phyloP scores from a whole-genome alignment of 164 flowering plant genomes.

The Euptelea pleiosperma region DNA sequence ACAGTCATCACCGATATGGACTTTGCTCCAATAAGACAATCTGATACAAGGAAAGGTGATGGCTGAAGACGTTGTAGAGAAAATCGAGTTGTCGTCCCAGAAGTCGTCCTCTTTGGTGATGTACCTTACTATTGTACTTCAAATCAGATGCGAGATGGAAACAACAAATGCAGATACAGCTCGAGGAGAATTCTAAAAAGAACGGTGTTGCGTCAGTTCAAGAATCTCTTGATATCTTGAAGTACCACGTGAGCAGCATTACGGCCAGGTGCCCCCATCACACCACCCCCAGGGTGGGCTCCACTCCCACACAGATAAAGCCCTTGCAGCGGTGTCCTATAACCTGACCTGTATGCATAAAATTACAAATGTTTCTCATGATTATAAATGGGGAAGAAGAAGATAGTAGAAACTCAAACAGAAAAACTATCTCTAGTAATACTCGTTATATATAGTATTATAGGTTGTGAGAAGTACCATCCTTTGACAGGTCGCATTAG shows the following conservation, averaged over 20 bases:
- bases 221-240: constrained; percentile 45
- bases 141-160: too few species aligned
- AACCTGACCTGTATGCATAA: constrained; percentile 62
- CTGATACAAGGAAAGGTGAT: too few species aligned
- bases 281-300: constrained; percentile 96
- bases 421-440: background rate
- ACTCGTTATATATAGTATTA: too few species aligned
- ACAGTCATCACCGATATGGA: too few species aligned
- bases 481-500: constrained; percentile 96
- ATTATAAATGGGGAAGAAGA: background rate
- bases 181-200: too few species aligned
- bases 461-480: constrained; percentile 58
- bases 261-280: constrained; percentile 96
- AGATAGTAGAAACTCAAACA: background rate
- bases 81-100: too few species aligned
- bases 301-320: constrained; percentile 93
- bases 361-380: background rate
- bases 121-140: too few species aligned
- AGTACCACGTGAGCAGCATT: constrained; percentile 83
- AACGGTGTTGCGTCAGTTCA: background rate
- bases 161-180: too few species aligned
- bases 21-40: too few species aligned
- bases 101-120: too few species aligned
- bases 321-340: constrained; percentile 73
- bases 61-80: too few species aligned